Base-by-base conservation (phyloP, 1,139 yeast species). In the Debaryomyces sp. region DNA sequence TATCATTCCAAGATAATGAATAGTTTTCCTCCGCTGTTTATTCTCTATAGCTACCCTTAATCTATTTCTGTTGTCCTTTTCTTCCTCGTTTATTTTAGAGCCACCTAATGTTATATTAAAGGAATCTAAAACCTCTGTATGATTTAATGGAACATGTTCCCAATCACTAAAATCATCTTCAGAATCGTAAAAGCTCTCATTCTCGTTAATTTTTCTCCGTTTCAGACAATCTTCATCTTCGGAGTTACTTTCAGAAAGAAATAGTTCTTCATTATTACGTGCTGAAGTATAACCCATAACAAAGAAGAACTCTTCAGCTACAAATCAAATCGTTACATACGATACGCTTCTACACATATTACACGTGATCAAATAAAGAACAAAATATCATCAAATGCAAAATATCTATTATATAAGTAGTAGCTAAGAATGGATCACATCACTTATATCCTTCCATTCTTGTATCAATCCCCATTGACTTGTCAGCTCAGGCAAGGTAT, bases 381-480 rank as follows among this genome's bases (percentile, higher is more conserved):
- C 37, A 18, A 2, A 32, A 10, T 34, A 1, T 17, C 8, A 35
- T 35, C 26, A 35, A 8, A 21, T 35, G 38, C 38, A 35, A 21
- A 21, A 21, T 21, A 8, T 35, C 10, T 35, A 35, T 35, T 18
- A 8, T 7, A n/a, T 17, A 8, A 35, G n/a, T 35, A 13, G 8
- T 32, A 35, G 17, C 23, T 39, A 58, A 17, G 54, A 54, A 53
- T 74, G 77, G 18, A 75, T 59, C 17, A 71, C 61, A 15, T 59
- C 59, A 42, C 74, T 62, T 15, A 75, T 56, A 4, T 61, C 61
- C 10, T 59, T 53, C 73, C 73, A 74, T 54, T 75, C 79, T 1
- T 58, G 56, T n/a, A 73, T 54, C 45, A 70, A 50, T 8, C 56
- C 50, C 70, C 76, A 74, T 44, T 71, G 70, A 51, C 68, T 68